Base-by-base conservation (phyloP, 805 yeast genomes). In the Jamesozyma rosinii region DNA sequence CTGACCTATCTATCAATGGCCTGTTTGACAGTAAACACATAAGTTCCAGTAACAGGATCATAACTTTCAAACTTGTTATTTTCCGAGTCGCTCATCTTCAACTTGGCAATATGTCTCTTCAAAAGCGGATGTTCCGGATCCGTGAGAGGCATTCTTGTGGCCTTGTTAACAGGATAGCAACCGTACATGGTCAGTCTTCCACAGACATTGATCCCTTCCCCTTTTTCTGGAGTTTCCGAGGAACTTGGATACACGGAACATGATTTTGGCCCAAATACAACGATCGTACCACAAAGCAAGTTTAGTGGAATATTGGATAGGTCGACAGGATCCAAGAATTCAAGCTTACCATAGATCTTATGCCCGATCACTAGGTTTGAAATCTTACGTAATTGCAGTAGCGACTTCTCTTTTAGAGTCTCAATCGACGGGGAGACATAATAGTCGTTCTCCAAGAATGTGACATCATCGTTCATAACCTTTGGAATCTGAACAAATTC, bases 181-280 rank as follows among this genome's bases (percentile, higher is more conserved):
- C 82, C 80, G 52, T 82, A 85, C 41, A 88, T 63, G 2, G 90
- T 77, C 36, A 88, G 76, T 47, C 74, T 73, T 6, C 84, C 83
- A 5, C 83, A 80, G 27, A 84, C 71, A 57, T 90, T 90, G 47
- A 92, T 70, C 0, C 95, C 97, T 53, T 84, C 84, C 4, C 95
- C 95, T 24, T 61, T 56, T 36, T 68, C 64, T 10, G 95, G 94
- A 50, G 72, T 75, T 18, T 61, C 61, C 18, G 73, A 76, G 1
- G 55, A 48, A 43, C 81, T 80, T 0, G 95, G 95, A 63, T 88
- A 90, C 1, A 87, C 74, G 1, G 75, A 67, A 60, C 84, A 79
- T 13, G 76, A 66, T 52, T 76, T 77, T 27, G 74, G 68, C 27
- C 72, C 74, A 53, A 92, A 77, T 2, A 71, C 66, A 34, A 90